phyloP scores from a whole-genome alignment of 352 stramenopile genomes.

The Phytophthora meadii region DNA sequence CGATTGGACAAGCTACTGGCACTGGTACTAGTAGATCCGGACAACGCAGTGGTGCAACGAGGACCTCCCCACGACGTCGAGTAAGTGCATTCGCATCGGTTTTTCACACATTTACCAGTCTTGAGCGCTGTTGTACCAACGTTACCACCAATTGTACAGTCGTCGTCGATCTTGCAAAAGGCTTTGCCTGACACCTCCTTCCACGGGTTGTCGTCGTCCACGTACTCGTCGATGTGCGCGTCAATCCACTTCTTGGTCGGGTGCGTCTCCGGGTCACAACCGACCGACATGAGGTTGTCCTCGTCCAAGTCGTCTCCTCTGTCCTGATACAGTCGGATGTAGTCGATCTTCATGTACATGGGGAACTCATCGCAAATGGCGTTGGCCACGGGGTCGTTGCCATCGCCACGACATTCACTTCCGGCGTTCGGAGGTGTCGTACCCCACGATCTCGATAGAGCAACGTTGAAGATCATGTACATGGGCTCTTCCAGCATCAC shows the following conservation, averaged over 20 bases:
- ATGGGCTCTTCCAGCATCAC: conserved; percentile 71
- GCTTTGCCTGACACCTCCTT: conserved; percentile 49
- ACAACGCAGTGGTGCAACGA: conserved; percentile 55
- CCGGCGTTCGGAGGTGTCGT: conserved; percentile 54
- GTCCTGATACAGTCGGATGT: conserved; percentile 84
- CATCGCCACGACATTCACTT: conserved; percentile 54
- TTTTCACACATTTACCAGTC: conserved; percentile 55
- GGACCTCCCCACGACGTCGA: conserved; percentile 59
- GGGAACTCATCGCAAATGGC: conserved; percentile 82
- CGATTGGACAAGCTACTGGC: conserved; percentile 33
- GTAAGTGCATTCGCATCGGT: conserved; percentile 56
- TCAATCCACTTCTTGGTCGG: conserved; percentile 78
- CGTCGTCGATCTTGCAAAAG: conserved; percentile 50
- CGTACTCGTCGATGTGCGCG: conserved; percentile 69
- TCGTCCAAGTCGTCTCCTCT: conserved; percentile 29
- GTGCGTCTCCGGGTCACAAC: conserved; percentile 66
- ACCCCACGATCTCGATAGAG: conserved; percentile 53
- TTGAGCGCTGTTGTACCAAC: conserved; percentile 31
- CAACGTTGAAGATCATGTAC: conserved; percentile 74
- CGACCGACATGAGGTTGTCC: conserved; percentile 61
- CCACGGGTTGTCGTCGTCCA: conserved; percentile 59
- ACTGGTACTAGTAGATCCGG: conserved; percentile 35
- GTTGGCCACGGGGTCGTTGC: conserved; percentile 50
- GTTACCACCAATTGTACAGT: conserved; percentile 58
- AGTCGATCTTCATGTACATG: conserved; percentile 90